Evolutionary conservation across 2,329 filamentous ascomycete species (phyloP).

Genomic region (Cladosporium oxysporum): DNA sequence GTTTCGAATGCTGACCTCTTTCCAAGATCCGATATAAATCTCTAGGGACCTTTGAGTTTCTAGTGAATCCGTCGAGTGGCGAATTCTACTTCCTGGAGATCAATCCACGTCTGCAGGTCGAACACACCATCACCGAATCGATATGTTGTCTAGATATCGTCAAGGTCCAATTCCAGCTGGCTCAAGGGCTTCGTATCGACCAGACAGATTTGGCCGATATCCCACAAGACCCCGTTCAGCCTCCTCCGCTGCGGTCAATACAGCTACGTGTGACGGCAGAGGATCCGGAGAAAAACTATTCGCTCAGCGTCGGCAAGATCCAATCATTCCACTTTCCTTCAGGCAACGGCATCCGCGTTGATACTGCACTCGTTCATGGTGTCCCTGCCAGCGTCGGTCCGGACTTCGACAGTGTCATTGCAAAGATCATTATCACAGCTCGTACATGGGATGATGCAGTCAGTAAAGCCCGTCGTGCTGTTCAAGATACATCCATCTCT

Average conservation of each 20-base stretch:
- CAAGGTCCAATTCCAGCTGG: conserved; percentile 54
- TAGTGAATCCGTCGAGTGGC: conserved; percentile 52
- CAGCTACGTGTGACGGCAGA: conserved; percentile 62
- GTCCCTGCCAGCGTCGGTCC: conserved; percentile 50
- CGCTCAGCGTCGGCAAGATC: conserved; percentile 62
- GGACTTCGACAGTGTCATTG: conserved; percentile 61
- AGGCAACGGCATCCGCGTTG: conserved; percentile 60
- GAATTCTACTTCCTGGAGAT: conserved; percentile 63
- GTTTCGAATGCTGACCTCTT: background rate
- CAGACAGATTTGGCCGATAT: conserved; percentile 35
- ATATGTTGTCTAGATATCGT: conserved; percentile 59
- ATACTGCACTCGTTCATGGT: conserved; percentile 54
- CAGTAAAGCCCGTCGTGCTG: conserved; percentile 55
- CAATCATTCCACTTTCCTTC: conserved; percentile 55
- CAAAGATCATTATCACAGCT: conserved; percentile 61
- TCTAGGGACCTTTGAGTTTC: conserved; percentile 66
- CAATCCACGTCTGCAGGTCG: conserved; percentile 62
- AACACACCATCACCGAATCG: conserved; percentile 62
- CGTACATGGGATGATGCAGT: conserved; percentile 55
- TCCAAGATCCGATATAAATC: conserved; percentile 56
- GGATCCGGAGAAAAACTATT: conserved; percentile 54
- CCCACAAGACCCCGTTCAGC: conserved; percentile 36
- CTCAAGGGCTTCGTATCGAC: conserved; percentile 46
- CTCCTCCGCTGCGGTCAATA: conserved; percentile 51
- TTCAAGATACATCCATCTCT: conserved; percentile 56